These are phyloP conservation scores for Pneumocystis sp. DNA, from an alignment of 1,139 yeast species.

Conservation along the genomic window DNA sequence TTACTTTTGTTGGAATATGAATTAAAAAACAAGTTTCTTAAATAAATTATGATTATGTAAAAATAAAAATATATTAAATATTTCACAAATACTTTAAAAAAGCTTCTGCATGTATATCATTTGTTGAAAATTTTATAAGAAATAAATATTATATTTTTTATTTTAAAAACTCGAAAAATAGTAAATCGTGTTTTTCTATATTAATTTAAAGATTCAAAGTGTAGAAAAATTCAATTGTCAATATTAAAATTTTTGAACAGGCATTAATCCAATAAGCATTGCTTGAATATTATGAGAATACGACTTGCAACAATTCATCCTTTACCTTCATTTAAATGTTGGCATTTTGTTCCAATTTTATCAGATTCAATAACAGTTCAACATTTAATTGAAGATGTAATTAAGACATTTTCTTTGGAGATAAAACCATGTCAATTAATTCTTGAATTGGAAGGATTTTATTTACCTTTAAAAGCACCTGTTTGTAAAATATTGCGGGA, in stretches of 20 bases:
- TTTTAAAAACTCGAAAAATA: too few species aligned
- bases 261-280: neutral
- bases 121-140: too few species aligned
- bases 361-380: neutral
- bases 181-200: neutral
- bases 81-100: too few species aligned
- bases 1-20: neutral
- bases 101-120: too few species aligned
- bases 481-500: neutral
- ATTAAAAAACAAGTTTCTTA: too few species aligned
- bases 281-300: neutral
- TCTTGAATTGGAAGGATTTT: constrained; percentile 1
- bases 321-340: neutral
- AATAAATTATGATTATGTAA: too few species aligned
- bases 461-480: neutral
- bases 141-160: too few species aligned
- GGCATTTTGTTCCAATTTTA: neutral
- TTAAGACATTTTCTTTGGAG: neutral
- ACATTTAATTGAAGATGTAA: neutral
- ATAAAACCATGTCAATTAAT: neutral
- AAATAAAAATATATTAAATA: too few species aligned
- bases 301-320: neutral
- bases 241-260: neutral
- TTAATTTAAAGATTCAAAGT: neutral
- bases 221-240: neutral